Conservation (phyloP, 2,329 filamentous ascomycete species). For the Diaporthe citriasiana region DNA sequence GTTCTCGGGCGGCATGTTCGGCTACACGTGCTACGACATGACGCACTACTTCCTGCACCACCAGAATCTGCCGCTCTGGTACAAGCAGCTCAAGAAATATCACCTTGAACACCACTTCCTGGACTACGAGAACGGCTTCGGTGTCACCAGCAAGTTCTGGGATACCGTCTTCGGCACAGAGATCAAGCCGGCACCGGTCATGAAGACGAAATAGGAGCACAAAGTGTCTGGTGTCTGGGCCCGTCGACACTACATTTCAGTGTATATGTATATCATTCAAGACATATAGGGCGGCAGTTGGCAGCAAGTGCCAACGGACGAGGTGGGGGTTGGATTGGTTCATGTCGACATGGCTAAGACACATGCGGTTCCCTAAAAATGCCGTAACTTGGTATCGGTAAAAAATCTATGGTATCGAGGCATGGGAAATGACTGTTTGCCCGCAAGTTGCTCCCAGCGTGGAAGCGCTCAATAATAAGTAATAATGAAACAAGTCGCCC, state of each 20-base stretch:
- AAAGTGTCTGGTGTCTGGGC: background rate
- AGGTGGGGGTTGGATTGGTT: slow-evolving; percentile 13
- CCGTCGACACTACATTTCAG: slow-evolving; percentile 32
- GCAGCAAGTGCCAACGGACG: background rate
- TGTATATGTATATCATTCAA: slow-evolving; percentile 36
- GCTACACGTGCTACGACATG: slow-evolving; percentile 95
- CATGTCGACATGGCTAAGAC: background rate
- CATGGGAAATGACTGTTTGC: background rate
- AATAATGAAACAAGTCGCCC: slow-evolving; percentile 36
- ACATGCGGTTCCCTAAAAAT: background rate
- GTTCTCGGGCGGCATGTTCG: slow-evolving; percentile 92
- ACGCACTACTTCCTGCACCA: slow-evolving; percentile 99
- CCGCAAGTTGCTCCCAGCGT: slow-evolving; percentile 6
- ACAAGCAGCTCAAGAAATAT: slow-evolving; percentile 95
- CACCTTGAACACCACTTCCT: slow-evolving; percentile 98
- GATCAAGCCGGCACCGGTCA: slow-evolving; percentile 59
- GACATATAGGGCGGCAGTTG: slow-evolving; percentile 17
- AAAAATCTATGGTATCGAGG: slow-evolving; percentile 1
- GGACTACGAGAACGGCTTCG: slow-evolving; percentile 97
- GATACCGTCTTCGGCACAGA: slow-evolving; percentile 93
- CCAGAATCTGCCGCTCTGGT: slow-evolving; percentile 89
- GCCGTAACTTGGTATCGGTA: slow-evolving; percentile 1
- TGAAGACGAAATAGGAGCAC: slow-evolving; percentile 53
- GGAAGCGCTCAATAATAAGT: slow-evolving; percentile 39
- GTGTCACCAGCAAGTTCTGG: slow-evolving; percentile 97